Percentiles rank a stretch among this genome's conserved stretches.
Evolutionary conservation across 129 eudicot genomes (phyloP).

Genomic region (Erigeron canadensis): DNA sequence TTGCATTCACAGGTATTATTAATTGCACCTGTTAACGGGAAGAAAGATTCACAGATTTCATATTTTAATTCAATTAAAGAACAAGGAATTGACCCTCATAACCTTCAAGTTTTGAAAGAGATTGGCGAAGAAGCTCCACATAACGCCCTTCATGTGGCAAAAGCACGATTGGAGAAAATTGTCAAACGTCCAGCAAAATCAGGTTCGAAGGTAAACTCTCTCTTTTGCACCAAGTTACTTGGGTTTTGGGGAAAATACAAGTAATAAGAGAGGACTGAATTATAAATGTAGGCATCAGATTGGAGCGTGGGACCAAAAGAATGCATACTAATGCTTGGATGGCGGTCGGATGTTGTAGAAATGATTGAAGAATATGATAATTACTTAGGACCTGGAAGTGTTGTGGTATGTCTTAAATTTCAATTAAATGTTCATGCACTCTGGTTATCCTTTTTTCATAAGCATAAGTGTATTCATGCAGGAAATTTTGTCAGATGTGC

Average conservation of each 20-base stretch:
- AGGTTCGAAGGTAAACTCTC: slow-evolving; percentile 70
- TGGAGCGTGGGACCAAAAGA: slow-evolving; percentile 77
- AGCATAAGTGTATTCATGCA: slow-evolving; percentile 29
- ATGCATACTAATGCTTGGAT: slow-evolving; percentile 79
- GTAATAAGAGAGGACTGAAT: slow-evolving; percentile 10
- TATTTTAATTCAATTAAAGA: slow-evolving; percentile 40
- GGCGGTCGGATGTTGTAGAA: slow-evolving; percentile 89
- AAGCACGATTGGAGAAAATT: slow-evolving; percentile 49
- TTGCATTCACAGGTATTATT: slow-evolving; percentile 57
- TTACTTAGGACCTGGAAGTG: slow-evolving; percentile 96
- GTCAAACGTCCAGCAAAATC: slow-evolving; percentile 64
- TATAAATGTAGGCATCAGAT: slow-evolving; percentile 71
- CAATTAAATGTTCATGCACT: neutral
- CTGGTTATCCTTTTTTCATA: slow-evolving; percentile 4
- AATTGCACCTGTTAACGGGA: slow-evolving; percentile 77
- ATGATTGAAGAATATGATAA: slow-evolving; percentile 90
- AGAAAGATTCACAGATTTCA: slow-evolving; percentile 52
- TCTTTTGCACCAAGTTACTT: slow-evolving; percentile 13
- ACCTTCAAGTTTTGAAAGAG: slow-evolving; percentile 37
- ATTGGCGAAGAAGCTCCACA: slow-evolving; percentile 38
- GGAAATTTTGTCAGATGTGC: slow-evolving; percentile 90
- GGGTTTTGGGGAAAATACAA: neutral
- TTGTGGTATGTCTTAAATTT: slow-evolving; percentile 52
- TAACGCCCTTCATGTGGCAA: slow-evolving; percentile 46
- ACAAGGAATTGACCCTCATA: slow-evolving; percentile 39